A percentile compares a stretch with the other conserved stretches of the same genome.
Conservation (phyloP, 2,329 filamentous ascomycete genomes). For the Rugonectria rugulosa region DNA sequence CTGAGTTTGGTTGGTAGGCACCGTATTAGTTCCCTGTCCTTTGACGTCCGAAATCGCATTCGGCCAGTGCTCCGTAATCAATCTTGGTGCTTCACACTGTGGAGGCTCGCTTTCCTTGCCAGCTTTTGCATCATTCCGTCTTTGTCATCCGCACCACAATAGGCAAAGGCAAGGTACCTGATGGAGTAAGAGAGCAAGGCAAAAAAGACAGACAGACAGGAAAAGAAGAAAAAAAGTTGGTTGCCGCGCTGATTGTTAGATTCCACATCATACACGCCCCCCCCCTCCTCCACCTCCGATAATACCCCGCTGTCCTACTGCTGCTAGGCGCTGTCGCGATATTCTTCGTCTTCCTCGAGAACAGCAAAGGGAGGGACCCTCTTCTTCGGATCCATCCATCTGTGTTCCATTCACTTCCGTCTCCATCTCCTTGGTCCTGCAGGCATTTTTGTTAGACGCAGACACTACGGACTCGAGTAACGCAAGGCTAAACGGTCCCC, state of each 20-base stretch:
- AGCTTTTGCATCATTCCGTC: neutral
- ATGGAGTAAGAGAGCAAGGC: neutral
- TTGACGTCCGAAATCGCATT: neutral
- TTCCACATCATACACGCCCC: slow-evolving; percentile 14
- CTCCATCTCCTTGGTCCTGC: neutral
- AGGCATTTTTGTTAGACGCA: neutral
- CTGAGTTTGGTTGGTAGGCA: too few species aligned
- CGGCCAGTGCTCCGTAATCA: slow-evolving; percentile 11
- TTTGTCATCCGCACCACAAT: too few species aligned
- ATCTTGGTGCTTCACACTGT: slow-evolving; percentile 12
- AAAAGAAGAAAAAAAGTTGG: neutral
- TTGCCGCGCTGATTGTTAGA: neutral
- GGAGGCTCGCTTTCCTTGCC: neutral
- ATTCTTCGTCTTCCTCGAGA: too few species aligned
- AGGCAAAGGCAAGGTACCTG: too few species aligned
- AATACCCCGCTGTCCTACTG: slow-evolving; percentile 20
- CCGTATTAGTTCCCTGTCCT: too few species aligned
- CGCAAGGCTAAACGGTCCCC: too few species aligned
- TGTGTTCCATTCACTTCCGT: neutral
- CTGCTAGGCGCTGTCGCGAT: too few species aligned
- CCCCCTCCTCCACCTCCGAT: slow-evolving; percentile 18
- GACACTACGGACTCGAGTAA: too few species aligned
- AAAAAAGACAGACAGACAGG: neutral
- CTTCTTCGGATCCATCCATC: neutral
- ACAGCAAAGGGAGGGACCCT: too few species aligned